Base-by-base conservation (phyloP, 805 yeast species). In the Candida hungchunana region DNA sequence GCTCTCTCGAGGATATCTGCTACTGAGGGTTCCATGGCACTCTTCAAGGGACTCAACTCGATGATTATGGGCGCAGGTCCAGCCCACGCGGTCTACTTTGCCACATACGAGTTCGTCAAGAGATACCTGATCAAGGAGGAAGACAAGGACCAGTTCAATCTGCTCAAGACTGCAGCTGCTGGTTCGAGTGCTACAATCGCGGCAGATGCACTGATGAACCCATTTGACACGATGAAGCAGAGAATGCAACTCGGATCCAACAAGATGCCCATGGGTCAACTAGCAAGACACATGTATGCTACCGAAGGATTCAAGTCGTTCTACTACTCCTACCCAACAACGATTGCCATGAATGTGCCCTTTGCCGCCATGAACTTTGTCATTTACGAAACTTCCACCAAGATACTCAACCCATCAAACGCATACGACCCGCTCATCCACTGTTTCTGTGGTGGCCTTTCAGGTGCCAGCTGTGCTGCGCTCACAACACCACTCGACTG, bases 11-110 rank as follows among this genome's bases (percentile, higher is more conserved):
- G 73, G 49, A 88, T 93, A 39, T 71, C 85, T n/a, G 73, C 95
- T 12, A 69, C 82, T 13, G 97, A 90, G 59, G 98, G 98, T 2
- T 82, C 90, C 6, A 55, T 75, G 34, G 84, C 95, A 1, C 71
- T 93, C 19, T 90, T 97, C 95, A 72, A 95, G 55, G 98, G 98
- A 37, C 85, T 90, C 13, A 79, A 87, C 17, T 83, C 96, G 1
- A 95, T 93, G 41, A 79, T 88, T 3, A 56, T 90, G 43, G 98
- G 98, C 25, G 97, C 98, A n/a, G 98, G 98, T 6, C 98, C 98
- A 3, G 97, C 97, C 4, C 98, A 90, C 64, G 97, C 97, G 4
- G 82, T 93, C 6, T 90, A 93, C 62, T 90, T 88, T 58, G 79
- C 89, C n/a, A 94, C 93, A 4, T 93, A 88, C 60, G 98, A 90